Conservation (phyloP, 208 protist genomes). For the Strigomonas culicis region DNA sequence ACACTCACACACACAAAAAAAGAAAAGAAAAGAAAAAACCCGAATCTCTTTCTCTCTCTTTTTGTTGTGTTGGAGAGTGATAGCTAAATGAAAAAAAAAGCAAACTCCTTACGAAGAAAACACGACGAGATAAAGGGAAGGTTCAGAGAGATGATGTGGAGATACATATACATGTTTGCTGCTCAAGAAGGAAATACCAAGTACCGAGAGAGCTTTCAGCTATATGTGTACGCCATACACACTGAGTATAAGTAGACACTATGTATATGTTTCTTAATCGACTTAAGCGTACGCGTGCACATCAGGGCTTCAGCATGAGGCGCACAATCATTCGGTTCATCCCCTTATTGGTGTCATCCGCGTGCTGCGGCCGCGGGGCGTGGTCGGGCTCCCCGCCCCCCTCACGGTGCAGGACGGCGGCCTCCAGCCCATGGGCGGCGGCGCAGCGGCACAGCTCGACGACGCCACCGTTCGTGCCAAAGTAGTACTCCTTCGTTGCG, state of each 20-base stretch:
- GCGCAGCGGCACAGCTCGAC: too few species aligned
- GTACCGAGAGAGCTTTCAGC: too few species aligned
- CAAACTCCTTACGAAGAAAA: too few species aligned
- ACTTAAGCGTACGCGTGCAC: too few species aligned
- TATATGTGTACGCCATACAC: neutral
- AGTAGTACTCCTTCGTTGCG: conserved; percentile 89
- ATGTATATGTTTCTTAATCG: too few species aligned
- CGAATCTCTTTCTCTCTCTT: conserved; percentile 5
- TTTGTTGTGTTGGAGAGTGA: neutral
- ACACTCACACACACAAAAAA: conserved; percentile 1
- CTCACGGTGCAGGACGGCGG: neutral
- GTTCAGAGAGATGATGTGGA: neutral
- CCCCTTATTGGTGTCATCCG: conserved; percentile 16
- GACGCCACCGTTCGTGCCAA: conserved; percentile 82
- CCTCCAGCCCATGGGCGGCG: too few species aligned
- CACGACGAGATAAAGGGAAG: neutral
- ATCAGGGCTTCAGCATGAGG: conserved; percentile 8
- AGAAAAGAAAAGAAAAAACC: conserved; percentile 9
- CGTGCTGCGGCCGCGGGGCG: neutral
- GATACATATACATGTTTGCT: too few species aligned
- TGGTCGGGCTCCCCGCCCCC: neutral
- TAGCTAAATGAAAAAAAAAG: neutral
- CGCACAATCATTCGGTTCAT: conserved; percentile 53
- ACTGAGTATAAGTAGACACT: conserved; percentile 3
- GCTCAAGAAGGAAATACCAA: too few species aligned